phyloP scores from a whole-genome alignment of 2,329 filamentous ascomycete species.

The Trichoderma pleuroti region DNA sequence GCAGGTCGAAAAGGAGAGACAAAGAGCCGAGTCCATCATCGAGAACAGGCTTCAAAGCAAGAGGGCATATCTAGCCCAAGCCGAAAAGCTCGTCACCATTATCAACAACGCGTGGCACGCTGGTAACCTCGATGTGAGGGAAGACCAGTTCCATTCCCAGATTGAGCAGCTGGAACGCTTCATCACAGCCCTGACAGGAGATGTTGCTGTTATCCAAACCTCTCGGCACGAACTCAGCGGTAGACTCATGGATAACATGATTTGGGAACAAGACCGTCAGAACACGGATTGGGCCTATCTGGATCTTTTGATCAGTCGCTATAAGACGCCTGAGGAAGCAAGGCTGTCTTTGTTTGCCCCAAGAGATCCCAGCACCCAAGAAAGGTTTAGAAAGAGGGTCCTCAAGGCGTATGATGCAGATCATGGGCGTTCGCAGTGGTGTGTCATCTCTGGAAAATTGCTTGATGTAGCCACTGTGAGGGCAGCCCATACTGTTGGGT shows the following conservation, averaged over 20 bases:
- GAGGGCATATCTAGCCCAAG: not conserved
- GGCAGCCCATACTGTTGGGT: not conserved
- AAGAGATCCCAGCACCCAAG: accelerated
- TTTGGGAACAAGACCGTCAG: not conserved
- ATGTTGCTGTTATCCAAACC: not conserved
- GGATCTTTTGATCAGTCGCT: not conserved
- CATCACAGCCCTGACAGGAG: not conserved
- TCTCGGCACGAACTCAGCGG: not conserved
- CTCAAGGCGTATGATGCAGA: not conserved
- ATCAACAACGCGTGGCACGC: not conserved
- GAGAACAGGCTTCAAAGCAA: not conserved
- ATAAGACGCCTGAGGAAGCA: not conserved
- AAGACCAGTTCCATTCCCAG: not conserved
- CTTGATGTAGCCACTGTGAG: too few species aligned
- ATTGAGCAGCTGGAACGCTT: not conserved
- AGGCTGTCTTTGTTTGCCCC: not conserved
- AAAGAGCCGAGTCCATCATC: not conserved
- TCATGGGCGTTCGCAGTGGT: accelerated
- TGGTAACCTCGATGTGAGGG: not conserved
- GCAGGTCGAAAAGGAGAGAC: not conserved
- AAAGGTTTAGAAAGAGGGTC: not conserved
- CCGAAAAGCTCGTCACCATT: not conserved
- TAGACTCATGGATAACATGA: not conserved
- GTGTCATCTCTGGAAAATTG: not conserved
- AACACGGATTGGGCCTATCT: not conserved